Conservation (phyloP, 768 basidiomycete species). For the Omphalotus guepiniiformis region DNA sequence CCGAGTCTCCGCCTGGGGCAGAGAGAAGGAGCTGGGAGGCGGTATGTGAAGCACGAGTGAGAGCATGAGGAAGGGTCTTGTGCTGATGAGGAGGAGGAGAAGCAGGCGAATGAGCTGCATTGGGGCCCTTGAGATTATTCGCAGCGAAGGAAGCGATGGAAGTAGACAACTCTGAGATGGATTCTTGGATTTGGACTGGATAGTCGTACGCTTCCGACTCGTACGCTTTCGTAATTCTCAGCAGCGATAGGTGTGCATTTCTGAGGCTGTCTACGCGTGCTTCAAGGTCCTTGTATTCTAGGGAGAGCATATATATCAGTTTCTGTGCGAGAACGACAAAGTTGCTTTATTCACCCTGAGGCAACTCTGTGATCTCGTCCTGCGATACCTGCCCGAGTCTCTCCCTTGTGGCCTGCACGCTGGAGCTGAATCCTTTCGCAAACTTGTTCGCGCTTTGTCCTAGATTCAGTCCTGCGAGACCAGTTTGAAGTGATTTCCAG, state of each 20-base stretch:
- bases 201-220: conserved; percentile 87
- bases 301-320: conserved; percentile 1
- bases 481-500: conserved; percentile 69
- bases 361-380: conserved; percentile 93
- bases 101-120: conserved; percentile 62
- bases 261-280: conserved; percentile 89
- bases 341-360: conserved; percentile 59
- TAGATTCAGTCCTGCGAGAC: conserved; percentile 62
- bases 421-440: conserved; percentile 74
- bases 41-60: conserved; percentile 72
- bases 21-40: conserved; percentile 48
- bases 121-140: conserved; percentile 83
- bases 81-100: conserved; percentile 64
- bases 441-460: conserved; percentile 72
- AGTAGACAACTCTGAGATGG: conserved; percentile 65
- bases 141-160: conserved; percentile 81
- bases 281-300: conserved; percentile 97
- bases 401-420: conserved; percentile 84
- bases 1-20: conserved; percentile 37
- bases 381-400: conserved; percentile 83
- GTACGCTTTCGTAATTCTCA: conserved; percentile 85
- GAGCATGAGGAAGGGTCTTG: conserved; percentile 96
- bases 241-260: conserved; percentile 65
- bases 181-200: conserved; percentile 85
- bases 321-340: neutral